Evolutionary conservation across 2,329 filamentous ascomycete species (phyloP), one percentile per base, ranked within the genome.

Genomic region (Hypomyces perniciosus): DNA sequence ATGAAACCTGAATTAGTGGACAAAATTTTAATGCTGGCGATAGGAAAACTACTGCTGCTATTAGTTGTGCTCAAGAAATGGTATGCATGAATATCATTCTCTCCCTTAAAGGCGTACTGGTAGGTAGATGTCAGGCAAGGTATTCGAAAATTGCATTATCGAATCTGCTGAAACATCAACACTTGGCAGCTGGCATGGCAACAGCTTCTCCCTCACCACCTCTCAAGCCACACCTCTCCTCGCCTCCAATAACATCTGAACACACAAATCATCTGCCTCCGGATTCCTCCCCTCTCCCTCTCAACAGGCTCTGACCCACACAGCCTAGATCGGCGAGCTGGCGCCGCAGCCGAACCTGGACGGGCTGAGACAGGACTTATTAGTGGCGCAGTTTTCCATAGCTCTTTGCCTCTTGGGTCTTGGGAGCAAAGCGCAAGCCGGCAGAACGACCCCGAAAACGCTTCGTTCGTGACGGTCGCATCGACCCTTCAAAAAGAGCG

Each of bases 311-410:
- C 20, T 30, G 50, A 33, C 47, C 51, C 51, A 50, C 51, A 50
- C 38, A 50, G 46, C 46, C 42, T 33, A 45, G 54, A 55, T 54
- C 53, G 48, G 51, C 51, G 33, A 45, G 47, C 49, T 53, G 51
- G 51, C 47, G 51, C 51, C 46, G 42, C 46, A 52, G 46, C 47
- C 46, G 42, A 33, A 40, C 46, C 51, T 50, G 29, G 42, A 13
- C 42, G 40, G 56, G 53, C 57, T 64, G 62, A 66, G 63, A 65
- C 64, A 65, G 39, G 59, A 59, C 56, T 60, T 60, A 60, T 47
- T 57, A 56, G 58, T 54, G 50, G 52, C 51, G 38, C 27, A 8
- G 50, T 45, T 40, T 44, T n/a, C 40, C 37, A 27, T 37, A 47
- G 27, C 49, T 40, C 38, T 38, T 51, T 35, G 12, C 49, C 39